Conservation (phyloP, 2,329 filamentous ascomycete genomes). For the Aspergillus sp. region DNA sequence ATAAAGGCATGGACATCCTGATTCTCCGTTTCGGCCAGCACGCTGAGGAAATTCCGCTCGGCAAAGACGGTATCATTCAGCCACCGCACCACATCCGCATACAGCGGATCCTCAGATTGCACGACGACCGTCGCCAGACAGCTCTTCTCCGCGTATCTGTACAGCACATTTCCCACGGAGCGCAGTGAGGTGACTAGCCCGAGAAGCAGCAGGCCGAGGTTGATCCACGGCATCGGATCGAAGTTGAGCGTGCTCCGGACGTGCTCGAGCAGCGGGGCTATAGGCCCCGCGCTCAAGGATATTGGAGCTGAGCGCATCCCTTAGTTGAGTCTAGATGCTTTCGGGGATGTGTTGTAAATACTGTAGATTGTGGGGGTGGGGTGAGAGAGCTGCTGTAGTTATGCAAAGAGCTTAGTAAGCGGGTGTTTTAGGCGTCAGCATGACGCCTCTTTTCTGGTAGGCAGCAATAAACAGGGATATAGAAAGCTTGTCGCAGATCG, state of each 20-base stretch:
- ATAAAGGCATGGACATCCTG: background rate
- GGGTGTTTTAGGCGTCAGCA: background rate
- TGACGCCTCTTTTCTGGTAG: background rate
- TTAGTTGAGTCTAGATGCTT: background rate
- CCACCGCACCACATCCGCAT: conserved; percentile 61
- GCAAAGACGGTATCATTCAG: conserved; percentile 54
- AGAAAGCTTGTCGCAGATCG: background rate
- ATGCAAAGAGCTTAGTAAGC: background rate
- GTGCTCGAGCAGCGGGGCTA: background rate
- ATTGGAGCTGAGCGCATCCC: background rate
- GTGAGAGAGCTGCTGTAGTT: background rate
- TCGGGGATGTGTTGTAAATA: background rate
- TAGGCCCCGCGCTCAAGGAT: background rate
- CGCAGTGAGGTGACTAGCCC: background rate
- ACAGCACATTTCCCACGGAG: background rate
- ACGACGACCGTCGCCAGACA: conserved; percentile 50
- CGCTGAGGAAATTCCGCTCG: conserved; percentile 53
- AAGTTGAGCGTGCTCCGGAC: background rate
- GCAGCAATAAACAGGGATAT: background rate
- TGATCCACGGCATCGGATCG: background rate
- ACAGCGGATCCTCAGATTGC: conserved; percentile 62
- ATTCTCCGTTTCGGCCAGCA: conserved; percentile 48
- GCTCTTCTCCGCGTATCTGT: conserved; percentile 15
- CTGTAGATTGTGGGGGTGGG: too few species aligned
- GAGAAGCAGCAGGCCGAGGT: background rate